Conservation (phyloP, 2,329 filamentous ascomycete genomes). For the Pseudocercospora cruenta region DNA sequence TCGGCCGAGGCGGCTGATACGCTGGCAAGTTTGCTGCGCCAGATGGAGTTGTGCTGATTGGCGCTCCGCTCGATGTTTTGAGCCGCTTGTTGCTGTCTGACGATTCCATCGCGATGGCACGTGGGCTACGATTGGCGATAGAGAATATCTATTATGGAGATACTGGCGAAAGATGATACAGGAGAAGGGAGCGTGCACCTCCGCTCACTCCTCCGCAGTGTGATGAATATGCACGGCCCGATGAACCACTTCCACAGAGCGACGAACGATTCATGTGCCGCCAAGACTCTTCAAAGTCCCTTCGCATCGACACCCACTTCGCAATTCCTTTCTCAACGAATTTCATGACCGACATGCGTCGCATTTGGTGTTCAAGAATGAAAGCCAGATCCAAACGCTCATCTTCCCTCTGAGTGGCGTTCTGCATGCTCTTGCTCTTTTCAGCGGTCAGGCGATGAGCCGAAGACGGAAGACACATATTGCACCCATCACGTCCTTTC, state of each 20-base stretch:
- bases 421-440: too few relatives aligned
- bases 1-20: slow-evolving; percentile 33
- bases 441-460: too few relatives aligned
- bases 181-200: background rate
- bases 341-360: too few relatives aligned
- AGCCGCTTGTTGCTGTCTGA: slow-evolving; percentile 35
- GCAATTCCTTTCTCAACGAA: too few relatives aligned
- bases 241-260: background rate
- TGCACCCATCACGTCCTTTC: too few relatives aligned
- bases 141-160: background rate
- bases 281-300: background rate
- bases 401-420: too few relatives aligned
- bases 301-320: too few relatives aligned
- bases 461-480: too few relatives aligned
- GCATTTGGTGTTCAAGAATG: too few relatives aligned
- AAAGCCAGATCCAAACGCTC: too few relatives aligned
- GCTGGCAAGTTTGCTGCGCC: slow-evolving; percentile 32
- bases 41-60: slow-evolving; percentile 28
- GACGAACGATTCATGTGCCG: slow-evolving; percentile 2
- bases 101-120: slow-evolving; percentile 23
- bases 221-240: slow-evolving; percentile 2
- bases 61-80: slow-evolving; percentile 33
- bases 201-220: background rate
- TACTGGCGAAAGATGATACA: background rate
- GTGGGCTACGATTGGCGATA: background rate